Conservation (phyloP, 371 early-diverging fungal genomes). For the Fennellomyces sp. region DNA sequence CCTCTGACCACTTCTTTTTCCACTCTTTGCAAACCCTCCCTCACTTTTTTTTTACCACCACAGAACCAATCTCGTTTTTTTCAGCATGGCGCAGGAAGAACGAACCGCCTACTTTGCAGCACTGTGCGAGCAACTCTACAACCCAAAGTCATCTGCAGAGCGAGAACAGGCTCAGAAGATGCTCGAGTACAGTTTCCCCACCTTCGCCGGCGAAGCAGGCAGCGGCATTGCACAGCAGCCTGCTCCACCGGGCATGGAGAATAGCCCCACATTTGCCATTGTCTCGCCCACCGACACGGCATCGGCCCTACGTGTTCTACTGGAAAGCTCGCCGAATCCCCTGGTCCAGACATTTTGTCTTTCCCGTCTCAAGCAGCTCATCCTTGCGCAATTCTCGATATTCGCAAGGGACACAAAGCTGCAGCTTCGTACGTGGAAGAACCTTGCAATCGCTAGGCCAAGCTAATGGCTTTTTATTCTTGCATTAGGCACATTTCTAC, state of each 20-base stretch:
- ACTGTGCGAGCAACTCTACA: constrained; percentile 61
- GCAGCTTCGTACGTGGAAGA: constrained; percentile 60
- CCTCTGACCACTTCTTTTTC: background rate
- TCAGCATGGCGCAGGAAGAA: constrained; percentile 34
- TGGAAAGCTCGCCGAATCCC: constrained; percentile 71
- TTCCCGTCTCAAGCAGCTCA: constrained; percentile 68
- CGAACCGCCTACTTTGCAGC: constrained; percentile 36
- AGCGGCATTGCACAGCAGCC: constrained; percentile 40
- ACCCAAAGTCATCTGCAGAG: constrained; percentile 60
- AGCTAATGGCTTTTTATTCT: background rate
- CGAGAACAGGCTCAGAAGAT: constrained; percentile 73
- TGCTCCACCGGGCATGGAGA: constrained; percentile 41
- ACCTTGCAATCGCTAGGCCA: background rate
- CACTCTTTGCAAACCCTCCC: background rate
- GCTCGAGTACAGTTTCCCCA: constrained; percentile 82
- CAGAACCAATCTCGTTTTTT: background rate
- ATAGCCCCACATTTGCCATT: constrained; percentile 45
- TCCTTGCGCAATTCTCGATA: constrained; percentile 71
- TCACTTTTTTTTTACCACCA: background rate
- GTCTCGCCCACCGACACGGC: constrained; percentile 75
- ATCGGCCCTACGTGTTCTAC: constrained; percentile 65
- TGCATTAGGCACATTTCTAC: constrained; percentile 60
- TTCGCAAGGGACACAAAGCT: constrained; percentile 65
- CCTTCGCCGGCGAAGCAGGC: constrained; percentile 66
- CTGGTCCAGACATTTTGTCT: constrained; percentile 77